Evolutionary conservation across 306 rosid genomes (phyloP).

Genomic region (Senna tora): DNA sequence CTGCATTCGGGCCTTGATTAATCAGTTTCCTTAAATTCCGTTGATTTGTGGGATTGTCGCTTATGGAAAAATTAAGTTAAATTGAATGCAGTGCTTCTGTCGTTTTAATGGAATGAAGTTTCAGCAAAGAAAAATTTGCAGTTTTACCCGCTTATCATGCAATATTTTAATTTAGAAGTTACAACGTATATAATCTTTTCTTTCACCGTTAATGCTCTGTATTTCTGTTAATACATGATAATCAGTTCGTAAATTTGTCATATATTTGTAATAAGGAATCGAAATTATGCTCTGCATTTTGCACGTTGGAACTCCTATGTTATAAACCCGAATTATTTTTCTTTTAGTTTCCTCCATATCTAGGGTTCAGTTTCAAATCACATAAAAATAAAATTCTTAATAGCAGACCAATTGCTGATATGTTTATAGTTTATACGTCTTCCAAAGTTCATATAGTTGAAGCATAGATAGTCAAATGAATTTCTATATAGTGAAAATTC

Average conservation of each 20-base stretch:
- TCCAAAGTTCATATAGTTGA: no score
- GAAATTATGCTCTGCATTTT: neutral
- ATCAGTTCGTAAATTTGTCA: slow-evolving; percentile 1
- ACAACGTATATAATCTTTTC: neutral
- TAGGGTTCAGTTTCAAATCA: no score
- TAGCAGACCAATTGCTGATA: no score
- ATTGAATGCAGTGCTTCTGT: neutral
- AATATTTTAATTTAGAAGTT: neutral
- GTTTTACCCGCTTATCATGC: neutral
- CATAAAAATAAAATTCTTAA: no score
- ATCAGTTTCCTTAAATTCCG: slow-evolving; percentile 10
- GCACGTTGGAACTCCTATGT: neutral
- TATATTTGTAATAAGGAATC: neutral
- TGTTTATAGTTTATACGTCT: no score
- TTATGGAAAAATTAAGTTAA: neutral
- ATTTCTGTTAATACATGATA: neutral
- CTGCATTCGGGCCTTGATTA: neutral
- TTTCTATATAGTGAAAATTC: no score
- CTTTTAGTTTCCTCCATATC: no score
- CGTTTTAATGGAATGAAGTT: neutral
- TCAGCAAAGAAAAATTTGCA: neutral
- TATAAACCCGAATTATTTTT: no score
- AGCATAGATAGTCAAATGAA: no score
- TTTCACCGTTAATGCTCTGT: neutral
- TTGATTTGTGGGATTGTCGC: neutral